Conservation (phyloP, 371 early-diverging fungal genomes). For the Mortierella sp. region DNA sequence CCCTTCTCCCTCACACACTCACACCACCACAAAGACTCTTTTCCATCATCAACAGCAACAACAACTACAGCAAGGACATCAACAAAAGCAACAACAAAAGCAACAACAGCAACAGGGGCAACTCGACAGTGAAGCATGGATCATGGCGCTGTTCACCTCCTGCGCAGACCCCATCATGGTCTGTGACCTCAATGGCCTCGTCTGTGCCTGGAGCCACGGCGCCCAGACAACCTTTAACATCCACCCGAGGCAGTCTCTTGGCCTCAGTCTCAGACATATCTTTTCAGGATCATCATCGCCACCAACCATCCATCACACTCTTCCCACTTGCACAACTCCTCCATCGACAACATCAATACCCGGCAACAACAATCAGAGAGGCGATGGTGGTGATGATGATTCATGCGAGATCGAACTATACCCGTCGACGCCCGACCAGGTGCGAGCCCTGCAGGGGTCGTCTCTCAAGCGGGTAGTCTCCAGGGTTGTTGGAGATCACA, state of each 20-base stretch:
- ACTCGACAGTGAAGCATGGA: slow-evolving; percentile 28
- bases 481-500: slow-evolving; percentile 19
- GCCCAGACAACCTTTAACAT: slow-evolving; percentile 38
- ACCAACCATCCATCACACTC: background rate
- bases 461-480: slow-evolving; percentile 36
- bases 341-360: background rate
- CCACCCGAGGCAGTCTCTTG: slow-evolving; percentile 34
- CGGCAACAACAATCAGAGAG: background rate
- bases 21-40: slow-evolving; percentile 2
- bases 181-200: slow-evolving; percentile 41
- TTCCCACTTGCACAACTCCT: background rate
- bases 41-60: background rate
- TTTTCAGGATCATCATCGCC: slow-evolving; percentile 12
- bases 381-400: background rate
- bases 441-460: slow-evolving; percentile 21
- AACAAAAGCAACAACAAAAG: background rate
- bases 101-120: background rate
- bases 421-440: slow-evolving; percentile 37
- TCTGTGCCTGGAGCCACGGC: slow-evolving; percentile 42
- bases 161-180: slow-evolving; percentile 40
- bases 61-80: background rate
- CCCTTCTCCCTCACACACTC: background rate
- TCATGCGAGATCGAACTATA: slow-evolving; percentile 26
- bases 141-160: slow-evolving; percentile 42
- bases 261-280: slow-evolving; percentile 37